Evolutionary conservation across 225 moss, liverwort and hornwort genomes (phyloP), one percentile per base, ranked within the genome.

Genomic region (Takakia lepidozioides): DNA sequence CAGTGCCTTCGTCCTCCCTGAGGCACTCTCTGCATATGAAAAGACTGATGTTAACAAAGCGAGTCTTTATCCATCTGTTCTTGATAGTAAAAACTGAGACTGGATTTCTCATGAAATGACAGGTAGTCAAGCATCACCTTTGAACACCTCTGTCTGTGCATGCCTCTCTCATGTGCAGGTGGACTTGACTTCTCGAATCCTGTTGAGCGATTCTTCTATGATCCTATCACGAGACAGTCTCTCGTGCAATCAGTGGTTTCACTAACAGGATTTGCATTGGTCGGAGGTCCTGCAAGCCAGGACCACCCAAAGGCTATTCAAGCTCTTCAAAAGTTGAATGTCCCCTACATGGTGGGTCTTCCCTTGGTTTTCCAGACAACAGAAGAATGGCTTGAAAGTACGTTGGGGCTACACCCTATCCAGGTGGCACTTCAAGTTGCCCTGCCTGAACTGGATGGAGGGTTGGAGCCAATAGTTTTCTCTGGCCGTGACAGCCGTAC

Each of bases 351-450:
- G 49, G 95, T 98, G 25, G 95, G 91, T 0, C 80, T 98, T 35
- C 95, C 95, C 6, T 52, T 98, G 34, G 95, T 98, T 24, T 98
- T 98, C 38, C 95, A 98, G 48, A 90, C 95, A 1, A 98, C 95
- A 0, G 95, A 98, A 58, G 95, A 98, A 57, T 98, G 95, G 95
- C 59, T 98, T 57, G 78, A 83, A 42, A 98, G 95, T 59, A 58
- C 71, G 9, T 52, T 98, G 49, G 95, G 95, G 19, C 60, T 98
- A 55, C 95, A 98, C 40, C 95, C 95, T 14, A 98, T 98, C 34
- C 95, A 98, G 62, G 95, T 98, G 10, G 95, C 95, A 4, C 78
- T 98, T 16, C 91, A 98, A 61, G 95, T 98, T 25, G 95, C 95
- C 23, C 91, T 98, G 25, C 95, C 95, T 10, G 95, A 98, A 76